Conservation (phyloP, 2,329 filamentous ascomycete genomes). For the Fusarium mundagurra region DNA sequence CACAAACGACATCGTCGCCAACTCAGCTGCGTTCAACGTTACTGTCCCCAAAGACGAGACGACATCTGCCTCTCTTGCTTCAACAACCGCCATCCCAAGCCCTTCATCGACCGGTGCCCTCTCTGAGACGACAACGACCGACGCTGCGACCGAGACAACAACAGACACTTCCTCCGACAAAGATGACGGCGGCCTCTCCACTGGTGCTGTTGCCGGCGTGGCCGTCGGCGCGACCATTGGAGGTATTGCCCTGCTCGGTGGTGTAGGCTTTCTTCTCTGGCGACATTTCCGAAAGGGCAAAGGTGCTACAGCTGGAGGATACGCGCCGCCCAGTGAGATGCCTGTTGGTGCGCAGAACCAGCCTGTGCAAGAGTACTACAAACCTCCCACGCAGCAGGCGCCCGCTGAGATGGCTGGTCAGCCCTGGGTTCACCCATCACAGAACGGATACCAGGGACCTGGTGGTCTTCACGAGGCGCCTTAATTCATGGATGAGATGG, state of each 20-base stretch:
- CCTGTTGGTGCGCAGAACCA: neutral
- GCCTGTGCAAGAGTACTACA: conserved; percentile 24
- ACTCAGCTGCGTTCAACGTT: conserved; percentile 37
- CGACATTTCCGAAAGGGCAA: conserved; percentile 21
- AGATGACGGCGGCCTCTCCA: conserved; percentile 15
- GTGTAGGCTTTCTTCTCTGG: conserved; percentile 38
- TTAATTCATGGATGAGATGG: neutral
- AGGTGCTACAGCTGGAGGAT: neutral
- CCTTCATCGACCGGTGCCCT: neutral
- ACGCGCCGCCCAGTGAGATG: conserved; percentile 4
- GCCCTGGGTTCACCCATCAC: conserved; percentile 11
- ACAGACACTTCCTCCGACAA: neutral
- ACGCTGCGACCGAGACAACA: neutral
- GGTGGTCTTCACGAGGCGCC: conserved; percentile 29
- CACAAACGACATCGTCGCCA: conserved; percentile 15
- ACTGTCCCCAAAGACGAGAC: conserved; percentile 11
- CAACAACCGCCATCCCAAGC: neutral
- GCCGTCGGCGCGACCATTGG: conserved; percentile 38
- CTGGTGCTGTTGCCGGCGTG: conserved; percentile 40
- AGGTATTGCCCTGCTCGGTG: conserved; percentile 27
- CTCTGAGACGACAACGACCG: conserved; percentile 10
- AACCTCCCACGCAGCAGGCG: conserved; percentile 1
- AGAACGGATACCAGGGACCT: conserved; percentile 9
- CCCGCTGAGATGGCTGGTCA: conserved; percentile 25
- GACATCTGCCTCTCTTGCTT: neutral